Evolutionary conservation across 306 rosid genomes (phyloP), one percentile per base, ranked within the genome.

Genomic region (Prunus kanzakura): DNA sequence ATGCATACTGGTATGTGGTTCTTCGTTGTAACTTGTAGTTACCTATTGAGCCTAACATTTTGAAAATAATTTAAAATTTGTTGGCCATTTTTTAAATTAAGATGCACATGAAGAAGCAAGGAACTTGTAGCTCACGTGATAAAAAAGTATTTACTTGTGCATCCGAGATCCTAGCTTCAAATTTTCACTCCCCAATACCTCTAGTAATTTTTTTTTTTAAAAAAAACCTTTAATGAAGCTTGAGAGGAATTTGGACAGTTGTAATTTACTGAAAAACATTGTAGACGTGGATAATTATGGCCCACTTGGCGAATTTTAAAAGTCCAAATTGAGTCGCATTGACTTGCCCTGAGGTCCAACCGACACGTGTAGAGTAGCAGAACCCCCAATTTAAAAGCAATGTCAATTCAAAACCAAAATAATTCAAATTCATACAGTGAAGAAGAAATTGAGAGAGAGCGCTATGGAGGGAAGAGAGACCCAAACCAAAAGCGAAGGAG

Each of bases 401-500:
- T 63, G 15, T 25, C 35, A 19, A 22, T 51, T 22, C 63, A 20
- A 74, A 51, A 20, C 11, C 4, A 22, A 19, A 41, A 35, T 6
- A 16, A 11, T 20, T 3, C 18, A 22, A 64, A 30, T 2, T 22
- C 51, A 11, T 16, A 56, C 19, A 1, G 47, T 29, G 75, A 70
- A 30, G 74, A 54, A 16, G 60, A 27, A 23, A 12, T 22, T 3
- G 43, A 18, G 8, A 9, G 32, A 70, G 75, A 22, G 58, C 50
- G 77, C 68, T 46, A 64, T 71, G 54, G 76, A 57, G 22, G 67
- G 32, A 30, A 18, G 38, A 11, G 38, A 68, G 25, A 73, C 30
- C 32, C 76, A 22, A 50, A 25, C n/a, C 67, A 52, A 75, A 87
- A 69, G 71, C 80, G 65, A 62, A 62, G 23, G 81, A 18, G 63